These are phyloP conservation scores for Pyricularia grisea DNA, from an alignment of 2,329 filamentous ascomycete genomes.

Conservation along the genomic window DNA sequence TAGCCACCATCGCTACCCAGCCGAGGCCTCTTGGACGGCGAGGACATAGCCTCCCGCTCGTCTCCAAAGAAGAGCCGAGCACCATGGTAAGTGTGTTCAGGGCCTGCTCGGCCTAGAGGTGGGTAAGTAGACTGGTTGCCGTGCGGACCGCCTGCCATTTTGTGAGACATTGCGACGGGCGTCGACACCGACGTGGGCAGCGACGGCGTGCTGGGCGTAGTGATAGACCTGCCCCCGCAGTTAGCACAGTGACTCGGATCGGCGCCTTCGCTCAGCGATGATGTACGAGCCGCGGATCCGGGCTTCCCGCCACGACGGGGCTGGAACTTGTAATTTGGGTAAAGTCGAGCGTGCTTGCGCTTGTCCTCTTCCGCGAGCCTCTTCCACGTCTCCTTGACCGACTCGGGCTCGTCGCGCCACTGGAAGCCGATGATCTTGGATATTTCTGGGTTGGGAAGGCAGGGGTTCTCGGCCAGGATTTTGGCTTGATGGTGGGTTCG, in stretches of 20 bases:
- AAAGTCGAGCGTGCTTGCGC: conserved; percentile 75
- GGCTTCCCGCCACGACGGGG: conserved; percentile 55
- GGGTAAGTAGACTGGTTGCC: background rate
- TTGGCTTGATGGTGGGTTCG: conserved; percentile 83
- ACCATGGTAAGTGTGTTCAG: background rate
- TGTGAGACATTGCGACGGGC: background rate
- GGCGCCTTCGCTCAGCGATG: background rate
- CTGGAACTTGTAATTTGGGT: conserved; percentile 91
- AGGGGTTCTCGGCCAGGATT: conserved; percentile 75
- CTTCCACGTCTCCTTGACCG: conserved; percentile 80
- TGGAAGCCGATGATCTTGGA: conserved; percentile 94
- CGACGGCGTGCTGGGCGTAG: conserved; percentile 46
- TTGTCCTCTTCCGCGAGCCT: conserved; percentile 89
- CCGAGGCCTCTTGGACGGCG: conserved; percentile 24
- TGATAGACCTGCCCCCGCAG: conserved; percentile 61
- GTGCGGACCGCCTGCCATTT: background rate
- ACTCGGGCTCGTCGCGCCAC: conserved; percentile 71
- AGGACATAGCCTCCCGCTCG: conserved; percentile 11
- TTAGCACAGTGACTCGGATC: conserved; percentile 54
- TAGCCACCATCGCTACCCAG: conserved; percentile 13
- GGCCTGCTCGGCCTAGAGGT: background rate
- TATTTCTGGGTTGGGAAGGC: conserved; percentile 87
- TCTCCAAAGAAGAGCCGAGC: background rate
- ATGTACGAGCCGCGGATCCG: background rate
- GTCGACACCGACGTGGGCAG: conserved; percentile 7